Evolutionary conservation across 164 flowering plant genomes (phyloP), one percentile per base, ranked within the genome.

Genomic region (Vitis riparia): DNA sequence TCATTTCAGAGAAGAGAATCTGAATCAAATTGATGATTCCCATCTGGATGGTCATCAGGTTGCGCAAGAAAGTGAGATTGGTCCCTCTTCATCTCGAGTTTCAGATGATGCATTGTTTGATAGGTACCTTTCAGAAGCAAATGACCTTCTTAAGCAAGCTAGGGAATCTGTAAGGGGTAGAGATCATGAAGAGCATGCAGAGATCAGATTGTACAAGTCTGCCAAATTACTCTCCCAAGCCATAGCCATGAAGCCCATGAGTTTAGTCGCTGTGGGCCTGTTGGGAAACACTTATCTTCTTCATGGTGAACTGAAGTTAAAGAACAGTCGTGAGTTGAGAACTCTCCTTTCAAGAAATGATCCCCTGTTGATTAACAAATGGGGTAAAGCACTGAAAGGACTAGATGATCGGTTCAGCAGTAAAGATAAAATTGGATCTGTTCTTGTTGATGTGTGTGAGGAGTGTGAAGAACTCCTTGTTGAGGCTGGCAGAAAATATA

Each of bases 391-490:
- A 50, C 51, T 59, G 10, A 68, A 76, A 59, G 77, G 74, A 61
- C 69, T 75, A 13, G 76, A 82, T 70, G 80, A 73, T 66, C 62
- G 70, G 62, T 62, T 71, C 14, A 51, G 65, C 37, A 77, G 75
- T 53, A 85, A 73, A 80, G 95, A 91, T 64, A 73, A 79, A 68
- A 17, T 92, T 53, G 79, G 76, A 66, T 78, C 88, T 51, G 70
- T 63, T 76, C 97, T 94, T 66, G 76, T 86, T 73, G 76, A 84
- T 78, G 86, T 77, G 63, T 94, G 95, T 83, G 95, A 94, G 79
- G 95, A 94, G 76, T 92, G 99, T 79, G 99, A 94, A 86, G 85
- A 86, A 67, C 91, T 94, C 47, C 97, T 94, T 57, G 80, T 94
- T 61, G 83, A 89, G 76, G 99, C 99, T 5, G 99, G 99, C 65